Evolutionary conservation across 805 yeast genomes (phyloP).

Genomic region (Lipomyces spencermartinsiae): DNA sequence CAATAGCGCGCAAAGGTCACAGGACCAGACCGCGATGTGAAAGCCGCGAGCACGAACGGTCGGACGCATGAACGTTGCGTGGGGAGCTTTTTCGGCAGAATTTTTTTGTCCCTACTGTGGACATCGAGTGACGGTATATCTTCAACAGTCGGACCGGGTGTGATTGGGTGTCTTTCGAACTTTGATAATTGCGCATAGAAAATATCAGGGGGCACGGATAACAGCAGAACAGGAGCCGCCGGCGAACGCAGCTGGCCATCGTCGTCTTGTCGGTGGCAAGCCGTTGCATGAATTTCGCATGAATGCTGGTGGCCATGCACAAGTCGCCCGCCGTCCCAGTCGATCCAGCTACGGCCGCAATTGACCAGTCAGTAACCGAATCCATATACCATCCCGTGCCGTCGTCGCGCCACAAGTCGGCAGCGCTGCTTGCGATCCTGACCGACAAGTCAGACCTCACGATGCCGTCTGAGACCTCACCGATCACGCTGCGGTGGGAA

Average conservation of each 20-base stretch:
- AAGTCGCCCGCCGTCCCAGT: neutral
- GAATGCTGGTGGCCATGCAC: neutral
- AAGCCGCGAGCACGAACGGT: neutral
- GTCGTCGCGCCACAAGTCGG: conserved; percentile 3
- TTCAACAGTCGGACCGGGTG: neutral
- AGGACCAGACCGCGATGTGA: neutral
- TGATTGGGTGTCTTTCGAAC: neutral
- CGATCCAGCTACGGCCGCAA: too few relatives aligned
- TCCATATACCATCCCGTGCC: neutral
- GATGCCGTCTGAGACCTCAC: neutral
- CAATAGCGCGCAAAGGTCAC: neutral
- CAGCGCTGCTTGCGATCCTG: conserved; percentile 3
- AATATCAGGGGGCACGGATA: too few relatives aligned
- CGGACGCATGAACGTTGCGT: too few relatives aligned
- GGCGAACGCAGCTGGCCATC: neutral
- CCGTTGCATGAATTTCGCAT: too few relatives aligned
- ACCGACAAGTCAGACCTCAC: neutral
- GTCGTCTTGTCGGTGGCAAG: too few relatives aligned
- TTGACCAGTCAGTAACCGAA: neutral
- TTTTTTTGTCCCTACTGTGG: neutral
- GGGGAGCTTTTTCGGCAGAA: neutral
- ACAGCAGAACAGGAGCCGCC: too few relatives aligned
- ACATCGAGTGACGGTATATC: too few relatives aligned
- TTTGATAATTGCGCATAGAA: neutral
- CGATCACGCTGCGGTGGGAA: neutral